These are phyloP conservation scores for Sporopachydermia cereana DNA, from an alignment of 1,139 yeast genomes.

Conservation along the genomic window DNA sequence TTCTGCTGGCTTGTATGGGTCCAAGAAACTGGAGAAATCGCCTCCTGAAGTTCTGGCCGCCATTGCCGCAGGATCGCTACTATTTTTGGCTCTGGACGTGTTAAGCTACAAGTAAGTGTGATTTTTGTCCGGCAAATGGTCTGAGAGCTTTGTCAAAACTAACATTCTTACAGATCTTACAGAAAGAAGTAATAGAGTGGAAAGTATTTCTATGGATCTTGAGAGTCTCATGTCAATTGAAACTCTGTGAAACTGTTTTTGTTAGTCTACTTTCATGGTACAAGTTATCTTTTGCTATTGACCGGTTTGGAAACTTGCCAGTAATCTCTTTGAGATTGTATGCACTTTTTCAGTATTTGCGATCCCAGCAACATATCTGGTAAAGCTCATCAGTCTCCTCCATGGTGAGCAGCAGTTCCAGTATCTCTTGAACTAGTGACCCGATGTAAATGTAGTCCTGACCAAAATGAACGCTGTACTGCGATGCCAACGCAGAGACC, in stretches of 20 bases:
- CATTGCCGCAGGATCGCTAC: neutral
- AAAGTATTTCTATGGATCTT: too few relatives aligned
- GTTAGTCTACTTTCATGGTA: too few relatives aligned
- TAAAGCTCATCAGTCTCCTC: conserved; percentile 74
- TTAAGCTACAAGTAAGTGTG: neutral
- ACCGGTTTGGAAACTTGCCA: too few relatives aligned
- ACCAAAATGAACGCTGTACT: conserved; percentile 18
- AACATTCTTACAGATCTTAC: neutral
- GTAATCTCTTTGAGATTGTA: too few relatives aligned
- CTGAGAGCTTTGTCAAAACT: neutral
- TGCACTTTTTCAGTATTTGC: too few relatives aligned
- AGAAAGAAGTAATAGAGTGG: conserved; percentile 1
- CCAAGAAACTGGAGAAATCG: conserved; percentile 3
- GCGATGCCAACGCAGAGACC: conserved; percentile 31
- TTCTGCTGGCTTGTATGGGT: conserved; percentile 22
- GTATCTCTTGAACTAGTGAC: conserved; percentile 51
- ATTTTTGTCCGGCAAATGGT: neutral
- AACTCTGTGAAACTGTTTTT: too few relatives aligned
- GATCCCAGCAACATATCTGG: too few relatives aligned
- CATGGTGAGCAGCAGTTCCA: conserved; percentile 58
- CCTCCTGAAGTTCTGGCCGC: conserved; percentile 2
- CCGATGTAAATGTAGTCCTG: conserved; percentile 7
- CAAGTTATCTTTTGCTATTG: too few relatives aligned
- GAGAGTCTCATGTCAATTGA: too few relatives aligned
- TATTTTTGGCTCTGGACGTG: neutral